Conservation (phyloP, 148 eudicot species). For the Camellia lanceoleosa region DNA sequence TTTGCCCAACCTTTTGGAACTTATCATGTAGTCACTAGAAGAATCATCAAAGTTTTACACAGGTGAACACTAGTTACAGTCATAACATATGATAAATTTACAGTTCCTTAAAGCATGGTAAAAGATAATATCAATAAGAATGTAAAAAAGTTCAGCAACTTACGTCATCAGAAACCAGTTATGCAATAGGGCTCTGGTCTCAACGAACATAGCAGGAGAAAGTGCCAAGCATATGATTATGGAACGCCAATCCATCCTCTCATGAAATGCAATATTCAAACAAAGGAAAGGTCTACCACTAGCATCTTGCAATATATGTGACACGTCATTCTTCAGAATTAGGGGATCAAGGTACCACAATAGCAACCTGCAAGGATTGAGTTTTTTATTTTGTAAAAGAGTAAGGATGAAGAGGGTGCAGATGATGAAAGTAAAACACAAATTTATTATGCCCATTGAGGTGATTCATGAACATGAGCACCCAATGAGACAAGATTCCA, state of each 20-base stretch:
- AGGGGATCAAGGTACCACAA: conserved; percentile 53
- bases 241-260: conserved; percentile 47
- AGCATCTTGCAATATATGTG: conserved; percentile 43
- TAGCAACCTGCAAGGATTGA: conserved; percentile 37
- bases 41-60: background rate
- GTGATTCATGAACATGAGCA: background rate
- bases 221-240: conserved; percentile 37
- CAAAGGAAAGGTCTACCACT: conserved; percentile 43
- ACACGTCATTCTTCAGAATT: conserved; percentile 39
- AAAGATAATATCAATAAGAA: conserved; percentile 3
- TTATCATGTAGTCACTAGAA: background rate
- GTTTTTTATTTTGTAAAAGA: background rate
- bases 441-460: background rate
- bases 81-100: background rate
- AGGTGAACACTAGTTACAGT: background rate
- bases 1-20: background rate
- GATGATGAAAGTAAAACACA: background rate
- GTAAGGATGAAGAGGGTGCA: background rate
- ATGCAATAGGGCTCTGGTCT: conserved; percentile 46
- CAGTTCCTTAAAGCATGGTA: background rate
- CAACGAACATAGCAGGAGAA: conserved; percentile 50
- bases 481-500: background rate
- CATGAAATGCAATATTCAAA: conserved; percentile 19
- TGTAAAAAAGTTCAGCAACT: conserved; percentile 16
- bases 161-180: conserved; percentile 56